Conservation (phyloP, 2,329 filamentous ascomycete species). For the Exophiala sp. region DNA sequence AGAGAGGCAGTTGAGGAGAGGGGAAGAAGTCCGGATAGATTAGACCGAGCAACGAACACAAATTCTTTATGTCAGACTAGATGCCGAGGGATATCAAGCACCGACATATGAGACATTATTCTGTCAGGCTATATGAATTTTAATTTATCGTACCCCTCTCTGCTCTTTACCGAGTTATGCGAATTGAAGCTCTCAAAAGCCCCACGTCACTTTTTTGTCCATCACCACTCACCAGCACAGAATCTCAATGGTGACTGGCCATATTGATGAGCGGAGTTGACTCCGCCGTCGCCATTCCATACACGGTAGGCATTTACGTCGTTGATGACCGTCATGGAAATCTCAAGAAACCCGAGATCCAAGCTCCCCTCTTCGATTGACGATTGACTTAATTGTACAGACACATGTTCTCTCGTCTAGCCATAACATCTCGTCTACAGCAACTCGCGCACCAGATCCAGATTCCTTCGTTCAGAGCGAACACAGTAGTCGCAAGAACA, state of each 20-base stretch:
- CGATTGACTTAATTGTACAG: not conserved
- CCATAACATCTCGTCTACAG: not conserved
- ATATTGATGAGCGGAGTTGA: not conserved
- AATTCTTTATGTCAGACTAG: no score
- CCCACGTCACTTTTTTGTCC: constrained; percentile 1
- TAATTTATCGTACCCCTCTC: not conserved
- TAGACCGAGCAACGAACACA: no score
- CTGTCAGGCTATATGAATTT: not conserved
- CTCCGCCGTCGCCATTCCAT: not conserved
- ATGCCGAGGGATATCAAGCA: not conserved
- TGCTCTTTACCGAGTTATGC: not conserved
- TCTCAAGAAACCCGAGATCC: not conserved
- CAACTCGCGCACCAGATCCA: not conserved
- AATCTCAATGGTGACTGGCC: no score
- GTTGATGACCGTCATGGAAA: not conserved
- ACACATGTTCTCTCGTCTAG: not conserved
- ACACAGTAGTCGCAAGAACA: not conserved
- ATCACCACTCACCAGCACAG: constrained; percentile 1
- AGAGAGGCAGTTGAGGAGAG: not conserved
- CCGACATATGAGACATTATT: not conserved
- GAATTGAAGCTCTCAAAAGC: not conserved
- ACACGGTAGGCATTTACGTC: not conserved
- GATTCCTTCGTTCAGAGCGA: not conserved
- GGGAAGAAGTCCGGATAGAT: constrained; percentile 4
- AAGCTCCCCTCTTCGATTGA: not conserved